These are phyloP conservation scores for Citeromyces nyonsensis DNA, from an alignment of 805 yeast species.

Conservation along the genomic window DNA sequence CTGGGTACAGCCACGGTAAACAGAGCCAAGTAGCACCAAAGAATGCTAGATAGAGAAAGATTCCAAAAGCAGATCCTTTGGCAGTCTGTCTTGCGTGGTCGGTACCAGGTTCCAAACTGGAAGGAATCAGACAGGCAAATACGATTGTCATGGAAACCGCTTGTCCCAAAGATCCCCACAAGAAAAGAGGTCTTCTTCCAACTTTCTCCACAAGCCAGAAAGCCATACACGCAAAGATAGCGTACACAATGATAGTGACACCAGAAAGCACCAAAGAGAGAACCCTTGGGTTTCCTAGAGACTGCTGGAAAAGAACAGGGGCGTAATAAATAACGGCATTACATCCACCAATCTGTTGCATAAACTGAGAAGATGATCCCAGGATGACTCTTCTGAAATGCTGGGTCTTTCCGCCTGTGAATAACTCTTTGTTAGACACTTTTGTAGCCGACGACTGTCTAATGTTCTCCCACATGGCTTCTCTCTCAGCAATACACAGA, in stretches of 20 bases:
- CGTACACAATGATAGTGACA: conserved; percentile 20
- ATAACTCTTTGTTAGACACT: conserved; percentile 1
- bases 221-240: conserved; percentile 20
- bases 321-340: conserved; percentile 39
- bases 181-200: conserved; percentile 22
- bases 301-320: conserved; percentile 27
- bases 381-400: conserved; percentile 20
- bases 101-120: conserved; percentile 8
- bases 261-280: conserved; percentile 24
- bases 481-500: conserved; percentile 1
- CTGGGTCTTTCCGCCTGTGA: not conserved
- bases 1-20: conserved; percentile 38
- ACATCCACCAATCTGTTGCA: conserved; percentile 34
- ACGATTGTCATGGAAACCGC: conserved; percentile 26
- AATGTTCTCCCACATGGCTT: conserved; percentile 4
- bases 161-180: conserved; percentile 20
- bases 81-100: too few species aligned
- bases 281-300: conserved; percentile 20
- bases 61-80: conserved; percentile 25
- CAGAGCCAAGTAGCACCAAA: conserved; percentile 33
- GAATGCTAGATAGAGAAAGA: conserved; percentile 28
- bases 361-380: conserved; percentile 20
- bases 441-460: not conserved
- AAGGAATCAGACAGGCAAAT: conserved; percentile 16
- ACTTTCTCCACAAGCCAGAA: conserved; percentile 25